Percentiles rank a stretch among this genome's conserved stretches.
These are phyloP conservation scores for Helicostylum pulchrum DNA, from an alignment of 192 early-diverging fungal genomes.

Conservation along the genomic window DNA sequence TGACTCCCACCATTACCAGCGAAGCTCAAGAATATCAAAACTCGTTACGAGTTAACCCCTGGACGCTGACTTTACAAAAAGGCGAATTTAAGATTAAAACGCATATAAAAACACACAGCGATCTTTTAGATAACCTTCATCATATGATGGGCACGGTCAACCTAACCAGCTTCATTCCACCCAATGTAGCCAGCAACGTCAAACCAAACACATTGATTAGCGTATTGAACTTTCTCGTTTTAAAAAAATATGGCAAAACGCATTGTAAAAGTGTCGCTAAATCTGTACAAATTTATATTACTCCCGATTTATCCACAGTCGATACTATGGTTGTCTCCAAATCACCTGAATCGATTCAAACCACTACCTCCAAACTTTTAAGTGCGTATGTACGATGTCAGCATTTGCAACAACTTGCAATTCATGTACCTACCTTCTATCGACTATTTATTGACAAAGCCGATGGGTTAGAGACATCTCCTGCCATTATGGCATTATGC, in stretches of 20 bases:
- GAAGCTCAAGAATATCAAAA: neutral
- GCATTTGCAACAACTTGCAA: constrained; percentile 14
- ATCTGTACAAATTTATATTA: neutral
- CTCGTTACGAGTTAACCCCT: neutral
- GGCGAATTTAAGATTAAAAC: constrained; percentile 7
- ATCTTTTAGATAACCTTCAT: constrained; percentile 4
- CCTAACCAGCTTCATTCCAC: neutral
- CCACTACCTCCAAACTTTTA: constrained; percentile 5
- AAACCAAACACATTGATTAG: neutral
- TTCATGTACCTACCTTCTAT: constrained; percentile 17
- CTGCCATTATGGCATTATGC: constrained; percentile 7
- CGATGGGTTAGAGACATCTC: neutral
- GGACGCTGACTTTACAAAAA: constrained; percentile 4
- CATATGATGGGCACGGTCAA: constrained; percentile 8
- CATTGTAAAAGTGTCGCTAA: neutral
- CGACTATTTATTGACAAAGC: neutral
- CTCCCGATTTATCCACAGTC: neutral
- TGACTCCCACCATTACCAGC: too few relatives aligned
- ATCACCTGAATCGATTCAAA: neutral
- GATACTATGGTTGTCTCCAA: neutral
- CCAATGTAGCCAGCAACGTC: neutral
- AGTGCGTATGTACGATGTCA: constrained; percentile 5
- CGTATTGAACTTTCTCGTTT: constrained; percentile 4
- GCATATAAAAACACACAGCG: constrained; percentile 2
- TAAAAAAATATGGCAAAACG: constrained; percentile 13